phyloP scores from a whole-genome alignment of 208 protist species.

The Crithidia expoeki region DNA sequence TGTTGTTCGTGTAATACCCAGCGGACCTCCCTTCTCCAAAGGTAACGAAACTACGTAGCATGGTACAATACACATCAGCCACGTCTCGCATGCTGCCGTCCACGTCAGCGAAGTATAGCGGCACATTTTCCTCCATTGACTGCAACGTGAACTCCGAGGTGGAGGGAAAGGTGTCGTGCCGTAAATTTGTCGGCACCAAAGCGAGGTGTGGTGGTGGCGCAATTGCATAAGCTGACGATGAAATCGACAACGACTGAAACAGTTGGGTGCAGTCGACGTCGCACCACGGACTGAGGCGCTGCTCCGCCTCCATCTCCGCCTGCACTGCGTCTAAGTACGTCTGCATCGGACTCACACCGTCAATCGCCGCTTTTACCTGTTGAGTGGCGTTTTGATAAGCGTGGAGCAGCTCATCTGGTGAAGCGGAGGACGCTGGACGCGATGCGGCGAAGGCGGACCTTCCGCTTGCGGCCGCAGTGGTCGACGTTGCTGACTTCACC shows the following conservation, averaged over 20 bases:
- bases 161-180: not conserved
- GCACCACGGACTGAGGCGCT: conserved; percentile 38
- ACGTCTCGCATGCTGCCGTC: conserved; percentile 42
- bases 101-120: conserved; percentile 25
- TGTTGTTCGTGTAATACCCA: not conserved
- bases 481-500: no score
- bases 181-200: conserved; percentile 1
- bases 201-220: conserved; percentile 5
- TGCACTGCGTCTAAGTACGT: conserved; percentile 47
- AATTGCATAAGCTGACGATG: not conserved
- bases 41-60: conserved; percentile 14
- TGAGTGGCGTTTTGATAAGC: conserved; percentile 15
- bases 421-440: not conserved
- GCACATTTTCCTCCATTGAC: not conserved
- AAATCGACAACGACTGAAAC: conserved; percentile 6
- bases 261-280: conserved; percentile 27
- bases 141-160: not conserved
- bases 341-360: conserved; percentile 11
- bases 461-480: no score
- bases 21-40: not conserved
- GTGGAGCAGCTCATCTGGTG: conserved; percentile 24
- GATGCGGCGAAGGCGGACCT: no score
- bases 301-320: conserved; percentile 30
- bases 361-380: conserved; percentile 19
- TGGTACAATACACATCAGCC: conserved; percentile 29